Conservation (phyloP, 139 green algal species). For the Chlamydomonas sp. region DNA sequence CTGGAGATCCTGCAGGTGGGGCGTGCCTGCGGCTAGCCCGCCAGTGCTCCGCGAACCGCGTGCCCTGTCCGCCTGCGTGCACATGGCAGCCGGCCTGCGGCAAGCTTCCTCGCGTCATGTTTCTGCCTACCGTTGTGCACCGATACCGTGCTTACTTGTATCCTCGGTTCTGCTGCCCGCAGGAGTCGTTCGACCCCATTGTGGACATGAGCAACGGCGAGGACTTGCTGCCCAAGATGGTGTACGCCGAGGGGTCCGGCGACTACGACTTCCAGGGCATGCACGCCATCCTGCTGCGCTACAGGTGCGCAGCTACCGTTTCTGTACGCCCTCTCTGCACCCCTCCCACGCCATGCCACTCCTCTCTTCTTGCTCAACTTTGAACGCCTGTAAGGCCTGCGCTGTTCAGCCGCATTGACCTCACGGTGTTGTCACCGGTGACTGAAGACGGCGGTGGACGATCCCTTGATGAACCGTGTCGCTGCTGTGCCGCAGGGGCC, state of each 20-base stretch:
- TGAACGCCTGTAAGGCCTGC: too few relatives aligned
- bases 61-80: too few relatives aligned
- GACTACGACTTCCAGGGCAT: conserved; percentile 92
- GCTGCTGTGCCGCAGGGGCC: not conserved
- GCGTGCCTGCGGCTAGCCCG: not conserved
- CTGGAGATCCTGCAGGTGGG: conserved; percentile 59
- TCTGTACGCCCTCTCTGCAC: not conserved
- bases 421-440: too few relatives aligned
- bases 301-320: conserved; percentile 47
- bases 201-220: conserved; percentile 75
- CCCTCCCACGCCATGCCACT: not conserved
- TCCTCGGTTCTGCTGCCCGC: not conserved
- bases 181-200: conserved; percentile 89
- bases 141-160: not conserved
- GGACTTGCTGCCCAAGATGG: conserved; percentile 91
- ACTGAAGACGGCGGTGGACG: not conserved
- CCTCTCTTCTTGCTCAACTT: not conserved
- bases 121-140: not conserved
- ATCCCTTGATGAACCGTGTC: not conserved
- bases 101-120: too few relatives aligned
- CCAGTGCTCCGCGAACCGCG: too few relatives aligned
- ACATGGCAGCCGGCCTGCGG: too few relatives aligned
- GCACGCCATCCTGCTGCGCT: conserved; percentile 81
- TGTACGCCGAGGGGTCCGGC: conserved; percentile 67
- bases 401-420: too few relatives aligned